These are phyloP conservation scores for Fusarium devonianum DNA, from an alignment of 2,329 filamentous ascomycete species.

Conservation along the genomic window DNA sequence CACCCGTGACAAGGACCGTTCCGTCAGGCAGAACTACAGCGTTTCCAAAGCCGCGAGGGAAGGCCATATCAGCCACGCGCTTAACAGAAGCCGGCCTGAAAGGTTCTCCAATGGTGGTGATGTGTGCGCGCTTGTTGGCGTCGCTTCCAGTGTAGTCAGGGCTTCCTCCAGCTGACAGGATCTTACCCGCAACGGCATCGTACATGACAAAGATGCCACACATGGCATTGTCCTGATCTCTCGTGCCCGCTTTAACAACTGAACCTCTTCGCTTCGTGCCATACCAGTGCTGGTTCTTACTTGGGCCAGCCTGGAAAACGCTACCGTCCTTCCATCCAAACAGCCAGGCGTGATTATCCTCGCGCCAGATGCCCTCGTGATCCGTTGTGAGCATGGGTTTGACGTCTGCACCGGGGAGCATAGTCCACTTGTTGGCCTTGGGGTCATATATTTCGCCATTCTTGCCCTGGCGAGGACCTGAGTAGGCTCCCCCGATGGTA, in stretches of 20 bases:
- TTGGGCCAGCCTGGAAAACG: constrained; percentile 64
- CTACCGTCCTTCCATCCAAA: constrained; percentile 55
- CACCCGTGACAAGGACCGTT: constrained; percentile 49
- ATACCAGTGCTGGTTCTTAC: constrained; percentile 65
- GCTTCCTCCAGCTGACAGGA: constrained; percentile 58
- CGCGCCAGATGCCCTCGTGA: constrained; percentile 58
- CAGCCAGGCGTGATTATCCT: constrained; percentile 46
- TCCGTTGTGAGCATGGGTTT: constrained; percentile 58
- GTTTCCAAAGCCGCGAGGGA: constrained; percentile 52
- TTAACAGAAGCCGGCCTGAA: constrained; percentile 24
- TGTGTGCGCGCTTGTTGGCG: constrained; percentile 53
- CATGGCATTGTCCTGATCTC: constrained; percentile 57
- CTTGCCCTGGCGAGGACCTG: constrained; percentile 58
- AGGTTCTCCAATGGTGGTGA: constrained; percentile 54
- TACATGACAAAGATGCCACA: constrained; percentile 62
- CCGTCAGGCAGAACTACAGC: constrained; percentile 56
- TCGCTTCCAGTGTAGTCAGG: constrained; percentile 51
- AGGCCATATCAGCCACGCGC: constrained; percentile 44
- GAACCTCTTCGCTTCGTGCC: constrained; percentile 52
- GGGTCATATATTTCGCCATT: constrained; percentile 64
- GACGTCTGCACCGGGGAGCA: constrained; percentile 52
- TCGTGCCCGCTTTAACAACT: constrained; percentile 10
- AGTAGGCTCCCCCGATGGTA: constrained; percentile 63
- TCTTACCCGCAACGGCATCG: constrained; percentile 63
- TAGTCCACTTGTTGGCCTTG: constrained; percentile 54